Evolutionary conservation across 495 filamentous ascomycete genomes (phyloP).

Genomic region (Aspergillus affinis): DNA sequence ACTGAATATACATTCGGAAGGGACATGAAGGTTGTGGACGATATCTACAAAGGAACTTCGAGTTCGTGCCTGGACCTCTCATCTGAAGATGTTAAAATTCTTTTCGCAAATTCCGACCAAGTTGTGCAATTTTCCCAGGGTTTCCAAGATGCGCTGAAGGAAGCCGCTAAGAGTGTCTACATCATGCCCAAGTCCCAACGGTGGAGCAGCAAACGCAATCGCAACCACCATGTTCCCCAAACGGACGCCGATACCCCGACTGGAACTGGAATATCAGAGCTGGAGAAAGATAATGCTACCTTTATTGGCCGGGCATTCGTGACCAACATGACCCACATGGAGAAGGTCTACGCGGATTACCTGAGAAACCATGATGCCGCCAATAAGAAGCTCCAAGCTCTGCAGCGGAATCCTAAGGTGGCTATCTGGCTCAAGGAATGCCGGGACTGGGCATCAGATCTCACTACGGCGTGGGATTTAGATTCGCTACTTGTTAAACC

Average conservation of each 20-base stretch:
- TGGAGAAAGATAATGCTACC: constrained; percentile 75
- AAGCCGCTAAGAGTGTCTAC: constrained; percentile 73
- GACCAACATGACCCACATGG: constrained; percentile 71
- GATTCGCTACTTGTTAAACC: constrained; percentile 95
- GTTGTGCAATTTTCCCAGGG: constrained; percentile 77
- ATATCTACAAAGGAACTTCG: constrained; percentile 96
- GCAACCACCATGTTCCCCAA: constrained; percentile 35
- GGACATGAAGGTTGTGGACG: constrained; percentile 94
- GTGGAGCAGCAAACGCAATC: constrained; percentile 56
- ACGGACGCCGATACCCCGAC: constrained; percentile 35
- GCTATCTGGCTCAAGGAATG: constrained; percentile 92
- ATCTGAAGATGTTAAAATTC: constrained; percentile 74
- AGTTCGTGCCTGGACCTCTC: constrained; percentile 78
- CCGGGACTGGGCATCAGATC: constrained; percentile 78
- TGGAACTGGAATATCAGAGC: constrained; percentile 47
- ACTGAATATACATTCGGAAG: constrained; percentile 84
- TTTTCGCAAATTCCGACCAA: constrained; percentile 89
- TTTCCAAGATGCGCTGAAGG: constrained; percentile 76
- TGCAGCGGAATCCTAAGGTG: constrained; percentile 73
- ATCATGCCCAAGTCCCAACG: constrained; percentile 55
- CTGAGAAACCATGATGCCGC: constrained; percentile 84
- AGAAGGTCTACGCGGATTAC: constrained; percentile 81
- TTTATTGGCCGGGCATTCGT: constrained; percentile 77
- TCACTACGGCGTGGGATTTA: constrained; percentile 90
- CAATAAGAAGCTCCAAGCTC: constrained; percentile 68